These are phyloP conservation scores for Dicorynia guianensis DNA, from an alignment of 306 rosid species.

Conservation along the genomic window DNA sequence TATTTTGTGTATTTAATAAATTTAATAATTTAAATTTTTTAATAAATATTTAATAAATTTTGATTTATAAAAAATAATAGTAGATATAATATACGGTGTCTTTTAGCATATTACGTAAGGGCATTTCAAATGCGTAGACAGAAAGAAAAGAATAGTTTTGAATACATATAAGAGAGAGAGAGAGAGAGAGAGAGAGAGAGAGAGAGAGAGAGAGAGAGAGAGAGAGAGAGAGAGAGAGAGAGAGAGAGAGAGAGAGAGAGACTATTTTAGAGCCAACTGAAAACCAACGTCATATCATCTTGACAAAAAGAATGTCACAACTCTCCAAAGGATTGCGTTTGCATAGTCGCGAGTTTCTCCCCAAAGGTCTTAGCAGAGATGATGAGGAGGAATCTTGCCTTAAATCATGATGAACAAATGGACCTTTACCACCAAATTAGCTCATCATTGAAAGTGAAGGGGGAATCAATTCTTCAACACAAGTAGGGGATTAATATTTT, in stretches of 20 bases:
- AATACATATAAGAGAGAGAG: no score
- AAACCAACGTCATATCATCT: neutral
- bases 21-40: no score
- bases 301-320: neutral
- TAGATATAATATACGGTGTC: no score
- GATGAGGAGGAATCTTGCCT: conserved; percentile 36
- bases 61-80: no score
- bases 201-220: no score
- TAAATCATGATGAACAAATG: conserved; percentile 26
- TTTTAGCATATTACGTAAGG: neutral
- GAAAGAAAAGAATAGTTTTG: neutral
- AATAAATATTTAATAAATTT: no score
- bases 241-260: no score
- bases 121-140: neutral
- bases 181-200: no score
- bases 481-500: neutral
- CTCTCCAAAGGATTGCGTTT: conserved; percentile 3
- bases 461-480: conserved; percentile 42
- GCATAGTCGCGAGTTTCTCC: neutral
- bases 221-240: no score
- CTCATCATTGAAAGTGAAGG: conserved; percentile 37
- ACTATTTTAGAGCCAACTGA: conserved; percentile 2
- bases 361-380: neutral
- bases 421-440: conserved; percentile 18
- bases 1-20: no score